Evolutionary conservation across 2,329 filamentous ascomycete species (phyloP).

Genomic region (Laburnicola sp.): DNA sequence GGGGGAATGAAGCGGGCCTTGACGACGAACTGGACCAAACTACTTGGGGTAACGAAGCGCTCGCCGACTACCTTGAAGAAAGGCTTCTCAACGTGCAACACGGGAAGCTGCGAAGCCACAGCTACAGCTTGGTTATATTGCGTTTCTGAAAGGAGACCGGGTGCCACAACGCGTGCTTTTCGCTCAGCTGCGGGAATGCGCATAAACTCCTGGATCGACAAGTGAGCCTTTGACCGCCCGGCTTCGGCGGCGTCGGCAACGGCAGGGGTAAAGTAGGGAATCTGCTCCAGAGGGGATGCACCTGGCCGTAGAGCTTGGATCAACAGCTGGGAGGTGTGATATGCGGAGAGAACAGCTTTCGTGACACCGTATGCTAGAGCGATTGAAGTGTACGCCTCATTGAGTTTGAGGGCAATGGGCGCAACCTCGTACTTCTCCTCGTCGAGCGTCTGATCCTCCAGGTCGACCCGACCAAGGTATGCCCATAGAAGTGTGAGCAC

Average conservation of each 20-base stretch:
- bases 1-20: slow-evolving; percentile 94
- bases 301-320: slow-evolving; percentile 86
- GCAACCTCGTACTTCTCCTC: slow-evolving; percentile 87
- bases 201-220: slow-evolving; percentile 88
- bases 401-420: slow-evolving; percentile 81
- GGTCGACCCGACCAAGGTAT: slow-evolving; percentile 84
- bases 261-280: slow-evolving; percentile 78
- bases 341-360: slow-evolving; percentile 77
- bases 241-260: slow-evolving; percentile 69
- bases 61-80: slow-evolving; percentile 99
- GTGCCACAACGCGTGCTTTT: slow-evolving; percentile 69
- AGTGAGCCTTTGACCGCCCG: slow-evolving; percentile 63
- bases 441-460: slow-evolving; percentile 76
- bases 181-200: slow-evolving; percentile 74
- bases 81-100: slow-evolving; percentile 81
- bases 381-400: slow-evolving; percentile 84
- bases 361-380: slow-evolving; percentile 85
- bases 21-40: slow-evolving; percentile 89
- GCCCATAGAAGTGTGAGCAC: slow-evolving; percentile 90
- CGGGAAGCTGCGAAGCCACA: slow-evolving; percentile 82
- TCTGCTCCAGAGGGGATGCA: slow-evolving; percentile 84
- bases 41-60: slow-evolving; percentile 86
- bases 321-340: slow-evolving; percentile 79
- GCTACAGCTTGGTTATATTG: slow-evolving; percentile 76
- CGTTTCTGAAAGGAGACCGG: slow-evolving; percentile 69